Evolutionary conservation across 129 eudicot species (phyloP), one percentile per base, ranked within the genome.

Genomic region (Centella asiatica): DNA sequence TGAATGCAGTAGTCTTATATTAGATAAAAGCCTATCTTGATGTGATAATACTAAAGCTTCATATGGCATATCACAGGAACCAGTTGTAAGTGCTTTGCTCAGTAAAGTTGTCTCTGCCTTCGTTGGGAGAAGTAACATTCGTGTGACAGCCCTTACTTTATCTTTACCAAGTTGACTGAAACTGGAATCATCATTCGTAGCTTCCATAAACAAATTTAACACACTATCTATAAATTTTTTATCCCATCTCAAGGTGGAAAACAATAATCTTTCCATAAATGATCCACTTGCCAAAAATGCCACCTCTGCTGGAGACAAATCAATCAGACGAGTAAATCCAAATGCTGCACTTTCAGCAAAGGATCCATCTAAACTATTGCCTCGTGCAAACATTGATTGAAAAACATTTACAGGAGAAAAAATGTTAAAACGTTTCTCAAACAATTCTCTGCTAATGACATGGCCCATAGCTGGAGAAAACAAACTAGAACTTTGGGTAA

Each of bases 121-220:
- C 36, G 89, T 69, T 49, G 99, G 99, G 52, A 81, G 69, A 44
- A 88, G 63, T 69, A 93, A 68, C 99, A 93, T 93, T 74, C 85
- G 83, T 1, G 77, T 82, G 45, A 93, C 87, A 19, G 89, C 96
- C 64, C 95, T 80, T 37, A 85, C 83, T 68, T 88, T 93, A 61
- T 74, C 95, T 64, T 60, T 78, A 70, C 77, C 92, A 42, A 84
- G 55, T 45, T 74, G 67, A 74, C 78, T 67, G 26, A 53, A 69
- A 28, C 47, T 22, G 44, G 53, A 44, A 75, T 66, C 85, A 62
- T 74, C 80, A 52, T 76, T 80, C 18, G 65, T 77, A 37, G 60
- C 58, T 64, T 74, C 85, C 81, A 59, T 72, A 27, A 87, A 53
- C 66, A 67, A 63, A 68, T 90, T 85, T 72, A 87, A 73, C 28